Evolutionary conservation across 805 yeast genomes (phyloP), one percentile per base, ranked within the genome.

Genomic region (Lipomyces chichibuensis): DNA sequence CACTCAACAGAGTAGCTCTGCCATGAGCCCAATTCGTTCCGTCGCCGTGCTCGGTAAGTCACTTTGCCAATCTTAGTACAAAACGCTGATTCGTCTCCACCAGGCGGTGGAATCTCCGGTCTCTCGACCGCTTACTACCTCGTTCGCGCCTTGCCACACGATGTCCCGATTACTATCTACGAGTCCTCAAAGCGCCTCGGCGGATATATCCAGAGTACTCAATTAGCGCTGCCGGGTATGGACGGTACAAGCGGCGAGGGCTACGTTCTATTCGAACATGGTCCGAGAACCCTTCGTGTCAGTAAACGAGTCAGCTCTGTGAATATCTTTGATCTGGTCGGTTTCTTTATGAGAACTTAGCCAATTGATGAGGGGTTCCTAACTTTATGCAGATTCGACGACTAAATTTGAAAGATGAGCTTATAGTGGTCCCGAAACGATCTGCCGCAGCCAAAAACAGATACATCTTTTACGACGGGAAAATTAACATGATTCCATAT

Each of bases 231-330:
- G 49, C 64, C 68, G 32, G n/a, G 20, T 8, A 23, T 14, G 37
- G 37, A 52, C 17, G 9, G 29, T 33, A n/a, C 39, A 25, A 14
- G 3, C 14, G 23, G 56, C 43, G 55, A 49, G 8, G 59, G 27
- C 11, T 27, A 73, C 69, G 76, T 83, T 0, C 66, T 82, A 2
- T 76, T 91, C 37, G 98, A 95, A 73, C 89, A 88, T 69, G 99
- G 98, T 0, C 98, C 99, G 0, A 80, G 98, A 60, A 95, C 98
- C 0, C 79, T 95, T 56, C 80, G 97, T 67, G 97, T 97, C 0
- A 60, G 62, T 51, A 65, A 62, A 27, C 64, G 67, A 17, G 67
- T 64, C 52, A 64, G 69, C 46, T 64, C 92, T 0, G 78, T 89
- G 37, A 73, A 91, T 32, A 84, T 90, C 7, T 78, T 89, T 27